These are phyloP conservation scores for Hanseniaspora lachancei DNA, from an alignment of 805 yeast genomes.

Conservation along the genomic window DNA sequence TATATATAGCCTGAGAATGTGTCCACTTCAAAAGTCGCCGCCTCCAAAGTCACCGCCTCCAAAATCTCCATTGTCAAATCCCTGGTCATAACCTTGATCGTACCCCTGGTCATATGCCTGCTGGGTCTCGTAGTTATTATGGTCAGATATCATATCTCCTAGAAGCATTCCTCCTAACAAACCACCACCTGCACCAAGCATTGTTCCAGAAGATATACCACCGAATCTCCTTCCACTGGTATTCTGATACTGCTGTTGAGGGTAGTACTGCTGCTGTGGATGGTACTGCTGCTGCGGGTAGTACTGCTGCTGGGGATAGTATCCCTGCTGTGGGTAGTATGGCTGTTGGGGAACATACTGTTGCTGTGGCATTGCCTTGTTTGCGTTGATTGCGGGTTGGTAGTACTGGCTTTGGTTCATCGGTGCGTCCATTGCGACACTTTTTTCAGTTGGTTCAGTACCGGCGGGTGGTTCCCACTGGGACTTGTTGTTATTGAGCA, in stretches of 20 bases:
- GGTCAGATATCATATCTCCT: slow-evolving; percentile 28
- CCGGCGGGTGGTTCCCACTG: slow-evolving; percentile 84
- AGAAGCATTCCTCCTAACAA: slow-evolving; percentile 47
- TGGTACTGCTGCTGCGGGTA: slow-evolving; percentile 21
- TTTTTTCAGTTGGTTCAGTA: slow-evolving; percentile 24
- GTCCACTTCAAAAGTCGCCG: slow-evolving; percentile 15
- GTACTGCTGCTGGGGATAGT: slow-evolving; percentile 1
- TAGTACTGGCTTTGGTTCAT: slow-evolving; percentile 1
- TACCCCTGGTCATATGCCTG: slow-evolving; percentile 16
- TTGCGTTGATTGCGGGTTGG: slow-evolving; percentile 14
- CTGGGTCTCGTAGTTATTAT: slow-evolving; percentile 27
- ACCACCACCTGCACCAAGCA: slow-evolving; percentile 47
- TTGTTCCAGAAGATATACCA: slow-evolving; percentile 28
- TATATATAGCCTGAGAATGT: not conserved
- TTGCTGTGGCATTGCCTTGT: slow-evolving; percentile 13
- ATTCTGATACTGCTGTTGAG: slow-evolving; percentile 23
- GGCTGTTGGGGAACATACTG: slow-evolving; percentile 10
- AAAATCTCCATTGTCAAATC: slow-evolving; percentile 21
- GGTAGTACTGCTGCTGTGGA: slow-evolving; percentile 22
- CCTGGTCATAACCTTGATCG: slow-evolving; percentile 17
- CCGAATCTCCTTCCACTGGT: slow-evolving; percentile 26
- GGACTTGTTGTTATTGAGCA: slow-evolving; percentile 52
- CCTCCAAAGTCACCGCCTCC: slow-evolving; percentile 25
- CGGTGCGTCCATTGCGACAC: not conserved
- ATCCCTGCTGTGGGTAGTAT: slow-evolving; percentile 11